Evolutionary conservation across 2,329 filamentous ascomycete species (phyloP), one percentile per base, ranked within the genome.

Genomic region (Waltergamsia citrina): DNA sequence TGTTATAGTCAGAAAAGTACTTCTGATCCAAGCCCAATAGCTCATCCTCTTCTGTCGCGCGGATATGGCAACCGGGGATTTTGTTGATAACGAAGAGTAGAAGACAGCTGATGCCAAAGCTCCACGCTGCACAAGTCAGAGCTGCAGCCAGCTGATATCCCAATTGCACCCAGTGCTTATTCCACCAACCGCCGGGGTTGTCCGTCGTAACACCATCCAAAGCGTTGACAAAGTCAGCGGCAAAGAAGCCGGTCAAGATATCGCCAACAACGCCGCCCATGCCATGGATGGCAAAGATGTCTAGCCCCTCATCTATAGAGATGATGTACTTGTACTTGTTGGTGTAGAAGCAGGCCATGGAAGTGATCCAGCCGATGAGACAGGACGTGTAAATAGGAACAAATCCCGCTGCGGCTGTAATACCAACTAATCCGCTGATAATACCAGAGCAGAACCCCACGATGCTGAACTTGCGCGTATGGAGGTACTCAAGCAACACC

Each of bases 251-350:
- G 0, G 71, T 76, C 22, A 75, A 49, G 37, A 76, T 59, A 21
- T 68, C 64, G 21, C 71, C 72, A 4, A 74, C 59, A 47, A 70
- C 63, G n/a, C 72, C 72, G 19, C 71, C 71, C 10, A 76, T 56
- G 14, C 71, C 71, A 47, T 77, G 72, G 20, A 76, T 62, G 28
- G 69, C 69, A 44, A 74, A 76, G 28, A 76, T 70, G 38, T 75
- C 71, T 40, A 76, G 61, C 4, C 69, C 69, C 33, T 76, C 71
- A 38, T 76, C 72, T n/a, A 75, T 60, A 29, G 58, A 54, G 10
- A 74, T 50, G 41, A 68, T 53, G 36, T 70, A 55, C 43, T 73
- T 72, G 45, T 65, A 45, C 31, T 62, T 53, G 37, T 62, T 62
- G 22, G 60, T 53, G 38, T 63, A 62, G 36, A 64, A 64, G 41